Conservation (phyloP, 1,284 basidiomycete species). For the Ceratobasidium papillatum region DNA sequence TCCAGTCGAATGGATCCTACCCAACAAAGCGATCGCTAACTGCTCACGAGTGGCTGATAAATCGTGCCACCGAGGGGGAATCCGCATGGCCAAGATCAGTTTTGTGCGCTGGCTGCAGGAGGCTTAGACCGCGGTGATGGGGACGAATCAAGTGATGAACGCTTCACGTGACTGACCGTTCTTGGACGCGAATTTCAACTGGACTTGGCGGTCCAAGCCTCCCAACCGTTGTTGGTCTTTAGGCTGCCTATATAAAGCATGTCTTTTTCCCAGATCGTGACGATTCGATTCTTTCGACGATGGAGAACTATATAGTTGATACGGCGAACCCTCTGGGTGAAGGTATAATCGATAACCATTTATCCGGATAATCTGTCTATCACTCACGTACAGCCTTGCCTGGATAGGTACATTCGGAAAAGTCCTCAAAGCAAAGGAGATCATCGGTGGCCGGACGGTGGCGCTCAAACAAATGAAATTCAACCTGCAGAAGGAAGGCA, state of each 20-base stretch:
- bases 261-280: background rate
- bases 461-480: constrained; percentile 29
- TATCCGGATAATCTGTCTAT: background rate
- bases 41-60: background rate
- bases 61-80: constrained; percentile 1
- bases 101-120: background rate
- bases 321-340: background rate
- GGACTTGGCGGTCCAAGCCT: background rate
- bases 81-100: constrained; percentile 6
- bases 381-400: background rate
- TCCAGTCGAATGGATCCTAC: background rate
- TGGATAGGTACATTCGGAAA: constrained; percentile 10
- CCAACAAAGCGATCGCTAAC: background rate
- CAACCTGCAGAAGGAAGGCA: background rate
- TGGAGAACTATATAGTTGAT: constrained; percentile 11
- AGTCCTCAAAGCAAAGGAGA: constrained; percentile 5
- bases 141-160: background rate
- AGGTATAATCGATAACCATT: constrained; percentile 8
- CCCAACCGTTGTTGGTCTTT: background rate
- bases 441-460: background rate
- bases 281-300: background rate
- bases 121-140: background rate
- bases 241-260: background rate
- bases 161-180: background rate
- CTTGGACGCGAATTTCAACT: background rate